These are phyloP conservation scores for Annona cherimola DNA, from an alignment of 164 flowering plant species.

Conservation along the genomic window DNA sequence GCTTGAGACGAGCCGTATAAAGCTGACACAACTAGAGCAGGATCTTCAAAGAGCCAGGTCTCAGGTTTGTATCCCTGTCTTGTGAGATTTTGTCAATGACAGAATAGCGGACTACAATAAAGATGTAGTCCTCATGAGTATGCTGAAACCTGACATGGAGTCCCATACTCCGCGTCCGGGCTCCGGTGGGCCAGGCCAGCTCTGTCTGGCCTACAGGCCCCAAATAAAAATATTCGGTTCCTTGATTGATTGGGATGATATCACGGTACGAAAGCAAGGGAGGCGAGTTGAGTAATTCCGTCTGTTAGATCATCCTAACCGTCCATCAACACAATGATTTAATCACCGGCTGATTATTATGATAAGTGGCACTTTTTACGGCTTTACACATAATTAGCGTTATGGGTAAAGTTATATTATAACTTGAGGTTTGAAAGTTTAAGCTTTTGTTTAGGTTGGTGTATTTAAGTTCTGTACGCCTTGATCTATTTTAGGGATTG, in stretches of 20 bases:
- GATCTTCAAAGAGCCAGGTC: slow-evolving; percentile 89
- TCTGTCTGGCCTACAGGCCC: no score
- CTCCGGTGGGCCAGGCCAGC: not conserved
- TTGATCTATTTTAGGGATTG: slow-evolving; percentile 39
- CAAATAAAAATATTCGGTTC: no score
- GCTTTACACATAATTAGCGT: not conserved
- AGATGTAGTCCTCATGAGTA: no score
- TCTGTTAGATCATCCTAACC: not conserved
- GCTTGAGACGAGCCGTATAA: slow-evolving; percentile 86
- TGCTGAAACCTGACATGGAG: no score
- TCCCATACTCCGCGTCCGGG: not conserved
- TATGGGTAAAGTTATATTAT: no score
- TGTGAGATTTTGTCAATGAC: not conserved
- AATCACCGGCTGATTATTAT: not conserved
- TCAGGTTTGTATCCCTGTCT: slow-evolving; percentile 43
- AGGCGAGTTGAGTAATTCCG: not conserved
- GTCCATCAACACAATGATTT: not conserved
- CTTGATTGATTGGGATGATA: no score
- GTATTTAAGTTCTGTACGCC: not conserved
- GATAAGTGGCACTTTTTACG: not conserved
- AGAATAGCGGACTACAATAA: no score
- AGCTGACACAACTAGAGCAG: slow-evolving; percentile 84
- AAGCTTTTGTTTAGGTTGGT: not conserved
- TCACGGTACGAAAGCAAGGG: no score
- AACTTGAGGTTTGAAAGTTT: no score